Base-by-base conservation (phyloP, 352 stramenopile genomes). In the Pythium pectinolyticum region DNA sequence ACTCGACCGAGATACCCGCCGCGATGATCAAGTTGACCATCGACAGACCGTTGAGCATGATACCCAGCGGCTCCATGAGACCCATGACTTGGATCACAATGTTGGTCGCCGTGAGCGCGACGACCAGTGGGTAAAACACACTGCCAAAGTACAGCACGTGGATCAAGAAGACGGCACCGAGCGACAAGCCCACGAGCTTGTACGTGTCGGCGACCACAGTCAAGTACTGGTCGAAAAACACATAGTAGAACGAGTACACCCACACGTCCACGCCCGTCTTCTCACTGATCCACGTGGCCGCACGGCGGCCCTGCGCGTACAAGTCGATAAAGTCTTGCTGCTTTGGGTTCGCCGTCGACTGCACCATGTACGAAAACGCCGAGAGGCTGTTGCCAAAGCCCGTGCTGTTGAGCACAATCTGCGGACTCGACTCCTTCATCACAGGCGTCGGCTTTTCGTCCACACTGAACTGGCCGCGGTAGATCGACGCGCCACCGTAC, bases 11-110 rank as follows among this genome's bases (percentile, higher is more conserved):
- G 46, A 96, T 75, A 5, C 77, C 85, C 9, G 88, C 64, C 25
- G 80, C 85, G 45, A 90, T 80, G 28, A 92, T 75, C 17, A 96
- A 69, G 67, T 94, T 88, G 35, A 94, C 81, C 27, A 94, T 80
- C 30, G 84, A 89, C 15, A 97, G 75, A 8, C 84, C 86, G 61
- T 96, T 97, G 3, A 97, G 61, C 40, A 82, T 68, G 15, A 90
- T 84, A n/a, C 63, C 72, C 57, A 82, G 72, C 12, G 74, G 75
- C 39, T 74, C 57, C 83, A 90, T 89, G 19, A 88, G 30, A 22
- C 78, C 83, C 63, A 83, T 80, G 40, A 90, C 80, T 46, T 83
- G 71, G 20, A 90, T 35, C 24, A 83, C 77, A 25, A 85, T 82
- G 51, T 77, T 78, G n/a, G 70, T 65, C 0, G 72, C 74, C 3